A percentile compares a stretch with the other conserved stretches of the same genome.
Conservation (phyloP, 148 eudicot genomes). For the Euryodendron excelsum region DNA sequence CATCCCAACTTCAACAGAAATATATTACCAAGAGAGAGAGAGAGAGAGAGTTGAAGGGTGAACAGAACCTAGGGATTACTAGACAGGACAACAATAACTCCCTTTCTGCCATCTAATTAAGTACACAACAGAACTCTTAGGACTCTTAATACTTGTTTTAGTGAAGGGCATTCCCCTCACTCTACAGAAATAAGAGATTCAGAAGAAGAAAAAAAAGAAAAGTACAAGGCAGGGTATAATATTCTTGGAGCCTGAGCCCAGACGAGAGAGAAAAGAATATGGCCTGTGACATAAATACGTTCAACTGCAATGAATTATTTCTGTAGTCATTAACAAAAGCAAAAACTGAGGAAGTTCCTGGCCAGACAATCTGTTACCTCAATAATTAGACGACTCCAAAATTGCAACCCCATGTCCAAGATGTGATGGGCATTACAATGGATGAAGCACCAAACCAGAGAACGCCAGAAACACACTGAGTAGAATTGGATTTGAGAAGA, state of each 20-base stretch:
- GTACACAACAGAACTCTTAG: background rate
- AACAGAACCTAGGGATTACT: too few species aligned
- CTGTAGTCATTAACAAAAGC: background rate
- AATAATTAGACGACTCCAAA: background rate
- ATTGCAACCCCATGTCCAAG: constrained; percentile 4
- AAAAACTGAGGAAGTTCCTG: too few species aligned
- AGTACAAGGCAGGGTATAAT: background rate
- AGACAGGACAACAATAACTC: too few species aligned
- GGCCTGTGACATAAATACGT: background rate
- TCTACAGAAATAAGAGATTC: background rate
- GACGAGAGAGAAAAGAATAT: background rate
- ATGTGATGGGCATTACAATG: background rate
- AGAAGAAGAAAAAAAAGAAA: background rate
- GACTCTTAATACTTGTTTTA: background rate
- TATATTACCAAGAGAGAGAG: too few species aligned
- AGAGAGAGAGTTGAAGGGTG: too few species aligned
- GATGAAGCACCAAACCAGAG: too few species aligned
- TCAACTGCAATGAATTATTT: background rate
- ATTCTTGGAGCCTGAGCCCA: background rate
- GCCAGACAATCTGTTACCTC: too few species aligned
- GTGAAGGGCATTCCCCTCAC: background rate
- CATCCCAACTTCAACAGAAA: too few species aligned
- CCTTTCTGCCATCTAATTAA: background rate
- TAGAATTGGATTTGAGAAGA: background rate
- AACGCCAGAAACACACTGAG: background rate